These are phyloP conservation scores for Ceratocystis harringtonii DNA, from an alignment of 2,329 filamentous ascomycete genomes.

Conservation along the genomic window DNA sequence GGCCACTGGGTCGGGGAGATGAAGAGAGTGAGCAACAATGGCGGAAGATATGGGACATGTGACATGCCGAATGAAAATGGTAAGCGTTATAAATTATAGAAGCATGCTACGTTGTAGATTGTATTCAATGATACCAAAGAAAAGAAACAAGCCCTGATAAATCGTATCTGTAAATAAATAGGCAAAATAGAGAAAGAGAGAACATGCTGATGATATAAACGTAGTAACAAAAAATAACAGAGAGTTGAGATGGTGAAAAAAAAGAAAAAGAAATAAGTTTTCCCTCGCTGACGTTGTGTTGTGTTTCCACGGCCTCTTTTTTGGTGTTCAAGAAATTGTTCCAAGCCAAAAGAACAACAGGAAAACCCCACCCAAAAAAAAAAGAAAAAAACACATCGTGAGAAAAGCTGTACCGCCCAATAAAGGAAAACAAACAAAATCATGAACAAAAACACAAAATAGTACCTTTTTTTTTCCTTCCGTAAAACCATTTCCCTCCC, in stretches of 20 bases:
- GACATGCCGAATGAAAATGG: background rate
- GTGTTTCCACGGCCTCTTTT: conserved; percentile 8
- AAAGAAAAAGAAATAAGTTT: background rate
- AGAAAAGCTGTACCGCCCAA: conserved; percentile 2
- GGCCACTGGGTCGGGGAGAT: conserved; percentile 42
- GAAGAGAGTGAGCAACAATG: conserved; percentile 40
- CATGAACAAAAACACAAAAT: conserved; percentile 10
- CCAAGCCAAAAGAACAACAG: background rate
- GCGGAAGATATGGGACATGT: conserved; percentile 44
- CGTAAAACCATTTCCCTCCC: conserved; percentile 13
- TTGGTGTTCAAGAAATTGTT: background rate
- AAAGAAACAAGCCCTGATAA: background rate
- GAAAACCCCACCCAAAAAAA: conserved; percentile 7
- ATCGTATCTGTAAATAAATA: background rate
- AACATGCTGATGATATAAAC: background rate
- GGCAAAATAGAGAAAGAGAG: background rate
- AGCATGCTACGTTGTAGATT: background rate
- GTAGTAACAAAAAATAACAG: background rate
- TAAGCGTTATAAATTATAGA: background rate
- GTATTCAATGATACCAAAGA: background rate
- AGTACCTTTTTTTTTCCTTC: conserved; percentile 10
- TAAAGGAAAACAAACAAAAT: background rate
- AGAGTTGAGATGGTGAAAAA: conserved; percentile 15
- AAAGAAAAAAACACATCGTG: background rate
- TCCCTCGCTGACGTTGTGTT: background rate